Evolutionary conservation across 2,329 filamentous ascomycete genomes (phyloP), one percentile per base, ranked within the genome.

Genomic region (Colletotrichum nymphaeae): DNA sequence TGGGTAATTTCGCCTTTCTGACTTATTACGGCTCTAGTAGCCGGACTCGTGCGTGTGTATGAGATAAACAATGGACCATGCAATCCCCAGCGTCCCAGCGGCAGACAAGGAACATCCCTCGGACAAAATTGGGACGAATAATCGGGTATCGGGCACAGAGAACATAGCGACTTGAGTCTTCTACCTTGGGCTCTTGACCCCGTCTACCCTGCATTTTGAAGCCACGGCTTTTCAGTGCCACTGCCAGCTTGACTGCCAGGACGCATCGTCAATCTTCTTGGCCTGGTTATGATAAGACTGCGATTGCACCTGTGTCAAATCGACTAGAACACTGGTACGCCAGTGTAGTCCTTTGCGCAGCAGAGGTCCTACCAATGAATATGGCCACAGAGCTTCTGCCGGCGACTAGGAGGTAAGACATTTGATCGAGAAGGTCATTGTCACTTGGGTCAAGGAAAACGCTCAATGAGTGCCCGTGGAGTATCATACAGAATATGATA

Each of bases 61-160:
- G 59, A 59, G 42, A 64, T 69, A 72, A 72, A 69, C 59, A 55
- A 64, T n/a, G 9, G 42, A 59, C 53, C 69, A 69, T 64, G 59
- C 53, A n/a, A 59, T 64, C 59, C 65, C 69, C 66, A 55, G 66
- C 59, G 52, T 49, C 63, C 37, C 42, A 46, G 14, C 32, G 53
- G 28, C 53, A 35, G 59, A 67, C 69, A 69, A 69, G 69, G 69
- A 69, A 69, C 58, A 64, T 26, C 53, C 60, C 59, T 60, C 42
- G 52, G 30, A 16, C 28, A 35, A 63, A 65, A 56, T 28, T 63
- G 24, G 37, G 58, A 53, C 58, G 30, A 49, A 37, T 35, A 19
- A 35, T 24, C 24, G 28, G 46, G 12, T 22, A 53, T 4, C n/a
- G 42, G 16, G 42, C 42, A 49, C n/a, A 37, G 60, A 49, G 52